Evolutionary conservation across 345 rosid genomes (phyloP).

Genomic region (Gossypium thurberi): DNA sequence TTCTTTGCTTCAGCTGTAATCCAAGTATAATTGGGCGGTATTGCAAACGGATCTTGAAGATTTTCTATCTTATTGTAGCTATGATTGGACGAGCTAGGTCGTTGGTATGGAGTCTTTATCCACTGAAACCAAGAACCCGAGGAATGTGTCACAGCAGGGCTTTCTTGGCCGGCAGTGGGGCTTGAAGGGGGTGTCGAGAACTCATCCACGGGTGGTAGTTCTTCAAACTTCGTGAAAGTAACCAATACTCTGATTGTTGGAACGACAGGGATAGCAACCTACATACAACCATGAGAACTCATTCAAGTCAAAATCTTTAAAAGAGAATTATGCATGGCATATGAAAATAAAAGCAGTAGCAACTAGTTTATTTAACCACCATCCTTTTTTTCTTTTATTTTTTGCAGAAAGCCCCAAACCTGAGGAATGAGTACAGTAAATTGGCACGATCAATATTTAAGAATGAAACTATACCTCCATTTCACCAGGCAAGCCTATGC

Average conservation of each 20-base stretch:
- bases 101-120: conserved; percentile 78
- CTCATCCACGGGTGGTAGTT: conserved; percentile 72
- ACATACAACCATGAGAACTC: conserved; percentile 17
- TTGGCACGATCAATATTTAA: not conserved
- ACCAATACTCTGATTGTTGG: conserved; percentile 89
- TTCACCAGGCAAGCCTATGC: not conserved
- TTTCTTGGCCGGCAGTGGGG: conserved; percentile 54
- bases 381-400: not conserved
- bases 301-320: not conserved
- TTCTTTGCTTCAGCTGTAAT: conserved; percentile 78
- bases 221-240: conserved; percentile 91
- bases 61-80: conserved; percentile 53
- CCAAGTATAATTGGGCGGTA: conserved; percentile 78
- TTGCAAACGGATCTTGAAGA: conserved; percentile 66
- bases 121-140: conserved; percentile 82
- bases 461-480: not conserved
- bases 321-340: not conserved
- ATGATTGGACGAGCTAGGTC: conserved; percentile 38
- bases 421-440: too few species aligned
- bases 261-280: conserved; percentile 98
- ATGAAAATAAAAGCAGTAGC: not conserved
- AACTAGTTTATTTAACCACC: not conserved
- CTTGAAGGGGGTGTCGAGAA: conserved; percentile 92
- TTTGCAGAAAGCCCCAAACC: not conserved
- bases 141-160: conserved; percentile 43